phyloP scores from a whole-genome alignment of 495 filamentous ascomycete species.

The Articulospora tetracladia region DNA sequence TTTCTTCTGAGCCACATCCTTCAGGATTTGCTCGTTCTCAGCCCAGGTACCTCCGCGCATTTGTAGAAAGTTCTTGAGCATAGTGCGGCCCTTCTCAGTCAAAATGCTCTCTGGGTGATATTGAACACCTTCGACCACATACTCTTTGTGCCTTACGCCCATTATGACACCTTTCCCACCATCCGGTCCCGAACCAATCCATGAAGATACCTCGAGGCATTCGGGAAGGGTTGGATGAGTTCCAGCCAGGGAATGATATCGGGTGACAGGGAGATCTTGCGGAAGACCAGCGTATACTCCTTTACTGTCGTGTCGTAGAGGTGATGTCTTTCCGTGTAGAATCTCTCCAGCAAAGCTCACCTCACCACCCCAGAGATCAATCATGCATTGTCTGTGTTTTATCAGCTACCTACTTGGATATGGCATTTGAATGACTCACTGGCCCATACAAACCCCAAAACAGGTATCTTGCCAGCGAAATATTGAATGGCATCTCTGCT shows the following conservation, averaged over 20 bases:
- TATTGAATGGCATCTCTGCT: slow-evolving; percentile 85
- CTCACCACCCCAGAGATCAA: slow-evolving; percentile 82
- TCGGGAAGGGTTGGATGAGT: slow-evolving; percentile 85
- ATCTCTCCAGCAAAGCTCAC: slow-evolving; percentile 95
- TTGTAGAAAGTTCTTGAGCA: slow-evolving; percentile 88
- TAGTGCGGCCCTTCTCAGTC: slow-evolving; percentile 78
- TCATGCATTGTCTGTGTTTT: slow-evolving; percentile 76
- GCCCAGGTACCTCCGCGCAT: slow-evolving; percentile 89
- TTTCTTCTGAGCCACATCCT: slow-evolving; percentile 28
- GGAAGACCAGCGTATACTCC: slow-evolving; percentile 79
- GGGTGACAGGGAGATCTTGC: slow-evolving; percentile 78
- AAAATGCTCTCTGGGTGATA: slow-evolving; percentile 98
- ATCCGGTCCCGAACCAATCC: slow-evolving; percentile 61
- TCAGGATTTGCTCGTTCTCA: slow-evolving; percentile 59
- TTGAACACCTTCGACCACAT: slow-evolving; percentile 88
- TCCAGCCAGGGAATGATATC: slow-evolving; percentile 95
- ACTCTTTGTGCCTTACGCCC: slow-evolving; percentile 91
- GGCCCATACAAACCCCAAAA: slow-evolving; percentile 98
- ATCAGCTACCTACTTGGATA: slow-evolving; percentile 3
- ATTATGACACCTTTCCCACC: slow-evolving; percentile 84
- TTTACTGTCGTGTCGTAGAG: slow-evolving; percentile 79
- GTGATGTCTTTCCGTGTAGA: slow-evolving; percentile 93
- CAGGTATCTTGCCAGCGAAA: slow-evolving; percentile 92
- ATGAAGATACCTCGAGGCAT: slow-evolving; percentile 88
- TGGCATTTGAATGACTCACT: slow-evolving; percentile 48